phyloP scores from a whole-genome alignment of 1,139 yeast species.

The Magnusiomyces suaveolens region DNA sequence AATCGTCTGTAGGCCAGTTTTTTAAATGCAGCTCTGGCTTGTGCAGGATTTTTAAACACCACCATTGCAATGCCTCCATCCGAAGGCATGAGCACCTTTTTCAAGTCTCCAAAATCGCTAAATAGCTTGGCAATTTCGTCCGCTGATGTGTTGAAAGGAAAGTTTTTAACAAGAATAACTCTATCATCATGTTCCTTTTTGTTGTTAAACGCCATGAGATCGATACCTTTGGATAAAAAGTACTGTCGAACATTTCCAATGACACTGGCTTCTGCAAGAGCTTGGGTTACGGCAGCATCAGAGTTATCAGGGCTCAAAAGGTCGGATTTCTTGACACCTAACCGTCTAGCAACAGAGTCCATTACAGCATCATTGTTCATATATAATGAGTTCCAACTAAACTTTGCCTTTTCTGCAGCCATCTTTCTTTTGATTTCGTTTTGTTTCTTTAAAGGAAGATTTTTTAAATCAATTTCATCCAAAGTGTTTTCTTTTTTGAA shows the following conservation, averaged over 20 bases:
- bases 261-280: constrained; percentile 94
- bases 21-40: constrained; percentile 83
- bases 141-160: constrained; percentile 74
- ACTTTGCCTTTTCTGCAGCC: constrained; percentile 75
- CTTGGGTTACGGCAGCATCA: constrained; percentile 91
- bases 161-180: constrained; percentile 75
- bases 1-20: constrained; percentile 80
- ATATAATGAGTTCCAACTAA: constrained; percentile 90
- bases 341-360: constrained; percentile 74
- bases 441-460: constrained; percentile 86
- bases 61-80: constrained; percentile 94
- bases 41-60: constrained; percentile 76
- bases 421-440: constrained; percentile 72
- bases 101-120: constrained; percentile 66
- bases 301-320: constrained; percentile 81
- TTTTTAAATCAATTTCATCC: constrained; percentile 84
- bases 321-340: constrained; percentile 77
- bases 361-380: constrained; percentile 88
- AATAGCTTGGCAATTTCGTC: constrained; percentile 79
- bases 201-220: constrained; percentile 58
- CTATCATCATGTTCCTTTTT: constrained; percentile 68
- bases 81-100: constrained; percentile 85
- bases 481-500: constrained; percentile 59
- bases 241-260: constrained; percentile 82
- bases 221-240: constrained; percentile 79